Evolutionary conservation across 441 rosid species (phyloP).

Genomic region (Eugenia klotzschiana): DNA sequence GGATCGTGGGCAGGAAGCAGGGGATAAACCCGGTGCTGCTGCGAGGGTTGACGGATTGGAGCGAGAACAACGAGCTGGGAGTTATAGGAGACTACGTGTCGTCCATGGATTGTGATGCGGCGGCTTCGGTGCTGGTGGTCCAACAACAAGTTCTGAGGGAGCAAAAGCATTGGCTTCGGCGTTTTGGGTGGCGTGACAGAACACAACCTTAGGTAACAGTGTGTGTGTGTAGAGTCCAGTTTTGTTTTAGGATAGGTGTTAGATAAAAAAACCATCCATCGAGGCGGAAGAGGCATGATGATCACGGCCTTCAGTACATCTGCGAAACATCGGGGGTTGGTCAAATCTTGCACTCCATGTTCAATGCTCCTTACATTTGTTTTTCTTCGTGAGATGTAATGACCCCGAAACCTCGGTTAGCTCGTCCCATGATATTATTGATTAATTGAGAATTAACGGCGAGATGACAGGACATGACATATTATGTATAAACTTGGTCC

Average conservation of each 20-base stretch:
- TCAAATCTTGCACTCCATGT: no score
- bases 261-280: no score
- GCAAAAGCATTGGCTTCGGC: neutral
- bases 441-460: no score
- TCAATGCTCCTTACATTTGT: no score
- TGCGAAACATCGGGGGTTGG: no score
- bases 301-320: neutral
- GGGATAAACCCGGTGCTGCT: conserved; percentile 47
- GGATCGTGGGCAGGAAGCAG: conserved; percentile 66
- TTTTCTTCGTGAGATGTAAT: rapidly evolving
- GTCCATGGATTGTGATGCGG: conserved; percentile 26
- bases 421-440: no score
- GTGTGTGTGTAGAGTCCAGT: neutral
- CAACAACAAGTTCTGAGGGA: conserved; percentile 61
- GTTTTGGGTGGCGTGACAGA: neutral
- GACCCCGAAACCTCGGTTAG: no score
- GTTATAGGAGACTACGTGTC: conserved; percentile 51
- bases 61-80: conserved; percentile 43
- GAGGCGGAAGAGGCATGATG: neutral
- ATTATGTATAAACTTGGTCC: no score
- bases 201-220: neutral
- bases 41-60: conserved; percentile 53
- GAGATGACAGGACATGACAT: no score
- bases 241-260: neutral
- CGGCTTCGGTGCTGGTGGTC: conserved; percentile 49